Conservation (phyloP, 202 grass and related monocot genomes). For the Setaria viridis region DNA sequence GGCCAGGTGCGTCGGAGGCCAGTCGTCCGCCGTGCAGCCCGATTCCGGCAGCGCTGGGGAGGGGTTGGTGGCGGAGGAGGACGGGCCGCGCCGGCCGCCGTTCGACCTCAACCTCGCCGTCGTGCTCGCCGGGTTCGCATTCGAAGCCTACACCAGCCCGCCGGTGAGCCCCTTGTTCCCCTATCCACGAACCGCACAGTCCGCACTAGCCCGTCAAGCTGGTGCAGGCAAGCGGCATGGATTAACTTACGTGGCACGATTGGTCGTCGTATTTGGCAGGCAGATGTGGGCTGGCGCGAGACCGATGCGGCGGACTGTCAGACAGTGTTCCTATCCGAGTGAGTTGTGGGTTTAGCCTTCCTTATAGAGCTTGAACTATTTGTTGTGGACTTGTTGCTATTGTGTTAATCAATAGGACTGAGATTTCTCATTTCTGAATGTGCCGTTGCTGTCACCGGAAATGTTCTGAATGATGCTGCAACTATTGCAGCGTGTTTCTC, state of each 20-base stretch:
- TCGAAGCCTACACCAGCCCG: slow-evolving; percentile 86
- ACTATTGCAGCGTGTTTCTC: slow-evolving; percentile 75
- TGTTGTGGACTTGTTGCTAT: neutral
- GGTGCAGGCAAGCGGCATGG: neutral
- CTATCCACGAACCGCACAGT: neutral
- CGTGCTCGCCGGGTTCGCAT: slow-evolving; percentile 93
- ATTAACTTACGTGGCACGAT: neutral
- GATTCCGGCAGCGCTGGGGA: slow-evolving; percentile 19
- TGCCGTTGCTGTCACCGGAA: neutral
- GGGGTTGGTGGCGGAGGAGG: slow-evolving; percentile 35
- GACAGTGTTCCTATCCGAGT: slow-evolving; percentile 90
- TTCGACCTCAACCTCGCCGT: slow-evolving; percentile 87
- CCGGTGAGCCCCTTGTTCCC: slow-evolving; percentile 56
- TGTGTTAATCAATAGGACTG: neutral
- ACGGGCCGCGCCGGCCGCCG: slow-evolving; percentile 25
- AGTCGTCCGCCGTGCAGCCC: slow-evolving; percentile 36
- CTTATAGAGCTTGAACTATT: neutral
- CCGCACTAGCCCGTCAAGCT: slow-evolving; percentile 18
- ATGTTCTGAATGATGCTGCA: neutral
- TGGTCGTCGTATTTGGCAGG: slow-evolving; percentile 51
- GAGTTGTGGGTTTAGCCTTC: slow-evolving; percentile 35
- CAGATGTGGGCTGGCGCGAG: slow-evolving; percentile 82
- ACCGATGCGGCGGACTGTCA: slow-evolving; percentile 76
- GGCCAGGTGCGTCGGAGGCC: slow-evolving; percentile 23
- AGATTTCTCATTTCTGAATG: slow-evolving; percentile 19